phyloP scores from a whole-genome alignment of 2,329 filamentous ascomycete species.

The Pseudocercospora cruenta region DNA sequence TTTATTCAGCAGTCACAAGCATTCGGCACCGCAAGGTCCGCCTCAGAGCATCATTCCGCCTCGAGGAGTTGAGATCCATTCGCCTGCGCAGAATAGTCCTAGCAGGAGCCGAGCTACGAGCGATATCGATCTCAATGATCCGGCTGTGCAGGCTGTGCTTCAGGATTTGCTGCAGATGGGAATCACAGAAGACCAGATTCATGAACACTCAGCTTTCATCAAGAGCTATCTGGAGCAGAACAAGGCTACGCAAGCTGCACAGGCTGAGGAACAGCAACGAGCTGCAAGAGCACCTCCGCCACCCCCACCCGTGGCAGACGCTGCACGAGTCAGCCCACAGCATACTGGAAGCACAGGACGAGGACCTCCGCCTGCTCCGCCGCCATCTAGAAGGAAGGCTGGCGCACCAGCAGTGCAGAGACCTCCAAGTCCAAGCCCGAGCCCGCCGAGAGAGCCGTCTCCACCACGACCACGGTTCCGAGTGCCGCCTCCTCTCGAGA shows the following conservation, averaged over 20 bases:
- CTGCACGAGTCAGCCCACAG: slow-evolving; percentile 60
- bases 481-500: slow-evolving; percentile 83
- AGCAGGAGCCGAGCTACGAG: slow-evolving; percentile 42
- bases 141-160: slow-evolving; percentile 63
- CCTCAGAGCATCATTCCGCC: slow-evolving; percentile 56
- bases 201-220: slow-evolving; percentile 69
- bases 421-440: slow-evolving; percentile 58
- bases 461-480: slow-evolving; percentile 74
- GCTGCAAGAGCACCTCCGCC: slow-evolving; percentile 64
- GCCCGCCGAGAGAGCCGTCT: slow-evolving; percentile 68
- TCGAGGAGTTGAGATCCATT: slow-evolving; percentile 41
- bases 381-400: slow-evolving; percentile 45
- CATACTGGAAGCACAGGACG: slow-evolving; percentile 64
- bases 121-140: slow-evolving; percentile 63
- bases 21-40: slow-evolving; percentile 38
- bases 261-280: slow-evolving; percentile 51
- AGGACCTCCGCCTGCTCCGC: slow-evolving; percentile 63
- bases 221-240: slow-evolving; percentile 68
- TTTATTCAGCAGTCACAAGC: slow-evolving; percentile 32
- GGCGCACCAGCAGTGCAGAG: slow-evolving; percentile 42
- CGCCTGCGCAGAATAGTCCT: slow-evolving; percentile 39
- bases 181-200: slow-evolving; percentile 70
- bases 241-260: slow-evolving; percentile 55
- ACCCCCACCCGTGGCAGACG: slow-evolving; percentile 51
- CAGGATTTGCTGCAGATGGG: slow-evolving; percentile 66